Evolutionary conservation across 306 rosid species (phyloP).

Genomic region (Quercus variabilis): DNA sequence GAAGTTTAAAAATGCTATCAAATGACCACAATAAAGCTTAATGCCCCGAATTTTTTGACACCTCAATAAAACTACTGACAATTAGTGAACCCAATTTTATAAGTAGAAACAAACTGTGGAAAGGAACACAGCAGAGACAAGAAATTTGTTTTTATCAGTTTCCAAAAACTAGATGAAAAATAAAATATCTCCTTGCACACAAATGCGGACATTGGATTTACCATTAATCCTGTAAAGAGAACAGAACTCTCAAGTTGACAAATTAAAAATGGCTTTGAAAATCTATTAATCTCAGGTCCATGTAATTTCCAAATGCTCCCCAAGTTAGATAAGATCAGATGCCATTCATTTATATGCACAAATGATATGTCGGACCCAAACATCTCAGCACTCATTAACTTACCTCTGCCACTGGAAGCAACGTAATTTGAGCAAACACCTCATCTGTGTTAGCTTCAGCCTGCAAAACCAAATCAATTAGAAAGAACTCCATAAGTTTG

Average conservation of each 20-base stretch:
- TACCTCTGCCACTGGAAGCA: constrained; percentile 47
- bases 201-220: background rate
- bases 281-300: background rate
- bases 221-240: background rate
- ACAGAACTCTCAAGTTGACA: background rate
- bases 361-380: background rate
- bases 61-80: background rate
- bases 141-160: background rate
- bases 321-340: background rate
- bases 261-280: background rate
- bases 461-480: constrained; percentile 36
- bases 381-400: constrained; percentile 11
- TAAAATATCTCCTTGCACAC: background rate
- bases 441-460: constrained; percentile 57
- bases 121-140: background rate
- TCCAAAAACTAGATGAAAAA: background rate
- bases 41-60: background rate
- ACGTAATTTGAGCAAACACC: constrained; percentile 52
- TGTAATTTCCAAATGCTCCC: background rate
- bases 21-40: background rate
- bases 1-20: background rate
- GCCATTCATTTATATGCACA: background rate
- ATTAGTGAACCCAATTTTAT: background rate
- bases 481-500: background rate
- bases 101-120: background rate